A percentile compares a stretch with the other conserved stretches of the same genome.
Conservation (phyloP, 2,329 filamentous ascomycete species). For the Achaetomium macrosporum region DNA sequence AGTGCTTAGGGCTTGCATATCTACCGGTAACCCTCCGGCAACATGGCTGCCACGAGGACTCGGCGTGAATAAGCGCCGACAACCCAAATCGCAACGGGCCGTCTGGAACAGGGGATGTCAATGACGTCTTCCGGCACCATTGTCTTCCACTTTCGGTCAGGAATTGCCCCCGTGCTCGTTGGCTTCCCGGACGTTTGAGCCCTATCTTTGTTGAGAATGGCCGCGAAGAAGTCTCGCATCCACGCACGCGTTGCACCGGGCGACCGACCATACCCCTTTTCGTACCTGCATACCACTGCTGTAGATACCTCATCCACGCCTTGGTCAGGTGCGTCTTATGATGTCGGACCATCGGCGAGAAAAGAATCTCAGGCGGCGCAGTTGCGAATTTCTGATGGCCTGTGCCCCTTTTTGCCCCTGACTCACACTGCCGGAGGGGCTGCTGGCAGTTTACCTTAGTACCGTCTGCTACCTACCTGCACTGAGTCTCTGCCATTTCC, state of each 20-base stretch:
- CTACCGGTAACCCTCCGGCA: not conserved
- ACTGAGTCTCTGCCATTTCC: not conserved
- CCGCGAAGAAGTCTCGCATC: too few relatives aligned
- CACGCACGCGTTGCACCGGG: too few relatives aligned
- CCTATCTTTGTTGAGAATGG: too few relatives aligned
- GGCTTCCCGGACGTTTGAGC: too few relatives aligned
- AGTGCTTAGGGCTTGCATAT: slow-evolving; percentile 10
- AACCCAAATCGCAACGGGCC: not conserved
- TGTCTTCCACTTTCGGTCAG: not conserved
- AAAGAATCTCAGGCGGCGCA: not conserved
- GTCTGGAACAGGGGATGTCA: not conserved
- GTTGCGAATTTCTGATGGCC: not conserved
- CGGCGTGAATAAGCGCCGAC: slow-evolving; percentile 16
- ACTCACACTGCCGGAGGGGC: not conserved
- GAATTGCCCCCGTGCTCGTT: too few relatives aligned
- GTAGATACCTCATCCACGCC: not conserved
- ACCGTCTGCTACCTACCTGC: not conserved
- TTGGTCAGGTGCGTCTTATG: not conserved
- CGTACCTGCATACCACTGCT: not conserved
- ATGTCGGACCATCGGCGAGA: not conserved
- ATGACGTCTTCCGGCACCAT: not conserved
- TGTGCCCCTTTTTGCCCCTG: not conserved
- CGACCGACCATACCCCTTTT: not conserved
- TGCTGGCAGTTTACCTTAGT: not conserved
- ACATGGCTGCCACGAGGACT: slow-evolving; percentile 6